A percentile compares a stretch with the other conserved stretches of the same genome.
Evolutionary conservation across 2,329 filamentous ascomycete genomes (phyloP).

Genomic region (Fusarium multiceps): DNA sequence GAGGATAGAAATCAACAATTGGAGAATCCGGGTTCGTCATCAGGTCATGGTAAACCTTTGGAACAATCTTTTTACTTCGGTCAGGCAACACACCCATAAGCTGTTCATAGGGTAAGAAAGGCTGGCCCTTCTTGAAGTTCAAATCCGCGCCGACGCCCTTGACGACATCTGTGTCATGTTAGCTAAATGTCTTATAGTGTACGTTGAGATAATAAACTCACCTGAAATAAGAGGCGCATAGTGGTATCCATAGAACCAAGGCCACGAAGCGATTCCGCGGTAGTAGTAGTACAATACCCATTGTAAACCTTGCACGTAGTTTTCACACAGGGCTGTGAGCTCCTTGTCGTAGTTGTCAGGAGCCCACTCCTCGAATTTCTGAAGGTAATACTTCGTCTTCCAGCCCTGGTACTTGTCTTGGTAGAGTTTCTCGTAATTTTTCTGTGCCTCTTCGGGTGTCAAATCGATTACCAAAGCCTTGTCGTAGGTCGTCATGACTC

Average conservation of each 20-base stretch:
- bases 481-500: constrained; percentile 90
- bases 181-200: constrained; percentile 48
- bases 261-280: constrained; percentile 95
- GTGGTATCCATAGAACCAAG: constrained; percentile 97
- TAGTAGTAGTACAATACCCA: constrained; percentile 99
- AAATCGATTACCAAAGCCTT: constrained; percentile 87
- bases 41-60: constrained; percentile 83
- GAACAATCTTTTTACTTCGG: constrained; percentile 96
- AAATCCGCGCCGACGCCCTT: constrained; percentile 88
- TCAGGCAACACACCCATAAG: constrained; percentile 98
- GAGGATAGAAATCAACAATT: constrained; percentile 97
- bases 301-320: constrained; percentile 96
- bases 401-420: constrained; percentile 89
- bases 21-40: constrained; percentile 93
- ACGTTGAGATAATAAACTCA: constrained; percentile 49
- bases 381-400: constrained; percentile 93
- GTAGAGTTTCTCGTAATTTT: constrained; percentile 84
- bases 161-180: constrained; percentile 75
- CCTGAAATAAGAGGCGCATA: constrained; percentile 96
- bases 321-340: constrained; percentile 85
- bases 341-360: constrained; percentile 80
- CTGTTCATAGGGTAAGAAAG: constrained; percentile 94
- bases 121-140: constrained; percentile 92
- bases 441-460: constrained; percentile 80
- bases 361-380: constrained; percentile 89